These are phyloP conservation scores for Amylostereum areolatum DNA, from an alignment of 1,284 basidiomycete species.

Conservation along the genomic window DNA sequence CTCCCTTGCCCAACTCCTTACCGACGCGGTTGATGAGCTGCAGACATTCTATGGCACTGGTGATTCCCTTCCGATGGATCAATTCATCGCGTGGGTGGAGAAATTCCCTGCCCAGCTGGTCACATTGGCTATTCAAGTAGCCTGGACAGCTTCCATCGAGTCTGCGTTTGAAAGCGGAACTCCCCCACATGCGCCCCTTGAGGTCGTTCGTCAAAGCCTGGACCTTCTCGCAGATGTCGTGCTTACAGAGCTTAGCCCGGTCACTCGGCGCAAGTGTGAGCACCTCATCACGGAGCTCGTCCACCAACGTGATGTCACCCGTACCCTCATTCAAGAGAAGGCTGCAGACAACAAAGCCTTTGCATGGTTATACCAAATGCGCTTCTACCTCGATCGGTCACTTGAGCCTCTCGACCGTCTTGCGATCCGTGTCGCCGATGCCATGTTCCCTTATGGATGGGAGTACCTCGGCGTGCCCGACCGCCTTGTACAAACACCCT, in stretches of 20 bases:
- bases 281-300: constrained; percentile 99
- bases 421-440: constrained; percentile 84
- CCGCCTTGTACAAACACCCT: constrained; percentile 94
- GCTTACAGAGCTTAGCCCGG: constrained; percentile 80
- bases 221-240: constrained; percentile 96
- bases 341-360: constrained; percentile 71
- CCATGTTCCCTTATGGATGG: constrained; percentile 95
- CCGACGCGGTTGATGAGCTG: constrained; percentile 74
- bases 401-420: constrained; percentile 75
- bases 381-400: constrained; percentile 83
- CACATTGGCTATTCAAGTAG: constrained; percentile 89
- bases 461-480: constrained; percentile 98
- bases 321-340: constrained; percentile 69
- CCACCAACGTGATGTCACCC: constrained; percentile 93
- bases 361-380: constrained; percentile 97
- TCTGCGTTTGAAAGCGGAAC: constrained; percentile 52
- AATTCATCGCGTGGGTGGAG: constrained; percentile 87
- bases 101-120: constrained; percentile 94
- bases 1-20: constrained; percentile 82
- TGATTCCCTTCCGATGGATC: constrained; percentile 47
- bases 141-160: constrained; percentile 90
- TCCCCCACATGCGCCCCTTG: constrained; percentile 62
- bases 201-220: constrained; percentile 77
- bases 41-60: constrained; percentile 76
- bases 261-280: constrained; percentile 95